Evolutionary conservation across 192 early-diverging fungal genomes (phyloP), one percentile per base, ranked within the genome.

Genomic region (Dissophora globulifera): DNA sequence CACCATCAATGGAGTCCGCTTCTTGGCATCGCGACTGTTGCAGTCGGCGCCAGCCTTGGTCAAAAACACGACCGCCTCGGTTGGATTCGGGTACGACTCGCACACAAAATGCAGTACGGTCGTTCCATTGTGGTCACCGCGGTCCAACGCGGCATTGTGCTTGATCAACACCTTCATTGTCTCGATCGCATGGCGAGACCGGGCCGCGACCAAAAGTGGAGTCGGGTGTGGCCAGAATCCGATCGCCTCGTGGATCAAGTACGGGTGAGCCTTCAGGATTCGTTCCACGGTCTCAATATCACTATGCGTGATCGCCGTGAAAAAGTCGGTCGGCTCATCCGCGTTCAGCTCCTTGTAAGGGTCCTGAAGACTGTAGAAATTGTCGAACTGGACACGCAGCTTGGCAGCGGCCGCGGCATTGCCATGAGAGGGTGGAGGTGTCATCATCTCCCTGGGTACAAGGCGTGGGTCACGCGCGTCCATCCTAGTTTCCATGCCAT

Each of bases 301-400:
- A 12, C 72, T 58, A 22, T 76, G 72, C 4, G 72, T 67, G 22
- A 76, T 40, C 9, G 72, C 72, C 1, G 62, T 56, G 45, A 76
- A 76, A 33, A 76, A 76, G 26, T 76, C 72, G 8, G 63, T 32
- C 13, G 72, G 58, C 16, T 67, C 72, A 33, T 76, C 72, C 38
- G 49, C 32, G 19, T 67, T 66, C 23, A 76, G 11, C 13, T 67
- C 72, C 63, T 76, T 76, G 63, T 76, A 76, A 4, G 72, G 72
- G 17, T 76, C 72, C 9, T 61, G 47, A n/a, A 76, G 72, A 50
- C 72, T 76, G 46, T 76, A 76, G 56, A 76, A 76, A 52, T 76
- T 76, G 58, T 76, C 62, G 20, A 76, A 76, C 35, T 65, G 63
- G 38, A 67, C 31, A 1, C 51, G 63, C 4, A 64, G 57, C 19